Evolutionary conservation across 2,329 filamentous ascomycete species (phyloP).

Genomic region (Zasmidium citrigriseum): DNA sequence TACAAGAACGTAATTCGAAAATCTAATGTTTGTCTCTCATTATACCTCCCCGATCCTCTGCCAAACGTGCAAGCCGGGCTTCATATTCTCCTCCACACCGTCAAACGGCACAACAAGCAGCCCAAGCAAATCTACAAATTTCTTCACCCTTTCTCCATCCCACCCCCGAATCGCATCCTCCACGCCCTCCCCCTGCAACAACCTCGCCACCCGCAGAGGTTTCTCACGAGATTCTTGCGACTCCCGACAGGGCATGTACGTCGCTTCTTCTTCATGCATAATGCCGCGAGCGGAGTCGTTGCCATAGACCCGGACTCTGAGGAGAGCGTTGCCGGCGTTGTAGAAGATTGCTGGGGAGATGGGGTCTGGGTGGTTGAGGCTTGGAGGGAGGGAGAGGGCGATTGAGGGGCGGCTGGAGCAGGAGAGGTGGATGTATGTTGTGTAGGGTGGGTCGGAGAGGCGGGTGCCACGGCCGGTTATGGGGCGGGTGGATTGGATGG

Average conservation of each 20-base stretch:
- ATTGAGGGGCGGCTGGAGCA: neutral
- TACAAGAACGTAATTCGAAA: too few species aligned
- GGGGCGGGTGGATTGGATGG: neutral
- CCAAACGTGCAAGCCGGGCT: slow-evolving; percentile 9
- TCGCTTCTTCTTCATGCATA: neutral
- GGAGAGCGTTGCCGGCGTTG: neutral
- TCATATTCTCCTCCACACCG: slow-evolving; percentile 3
- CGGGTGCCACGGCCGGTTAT: neutral
- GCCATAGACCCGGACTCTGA: neutral
- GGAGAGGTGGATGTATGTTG: slow-evolving; percentile 8
- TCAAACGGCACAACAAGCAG: slow-evolving; percentile 8
- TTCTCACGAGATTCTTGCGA: neutral
- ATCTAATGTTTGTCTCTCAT: neutral
- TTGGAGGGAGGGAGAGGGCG: neutral
- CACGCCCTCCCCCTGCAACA: slow-evolving; percentile 8
- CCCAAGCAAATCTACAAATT: slow-evolving; percentile 7
- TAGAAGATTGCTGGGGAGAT: neutral
- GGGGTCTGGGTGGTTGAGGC: neutral
- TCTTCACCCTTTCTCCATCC: slow-evolving; percentile 6
- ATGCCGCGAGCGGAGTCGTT: neutral
- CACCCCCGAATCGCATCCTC: slow-evolving; percentile 9
- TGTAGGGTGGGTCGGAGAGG: neutral
- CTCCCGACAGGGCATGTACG: neutral
- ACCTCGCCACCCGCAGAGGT: neutral
- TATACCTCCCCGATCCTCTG: slow-evolving; percentile 1